These are phyloP conservation scores for Babesia gibsoni DNA, from an alignment of 169 alveolate genomes.

Conservation along the genomic window DNA sequence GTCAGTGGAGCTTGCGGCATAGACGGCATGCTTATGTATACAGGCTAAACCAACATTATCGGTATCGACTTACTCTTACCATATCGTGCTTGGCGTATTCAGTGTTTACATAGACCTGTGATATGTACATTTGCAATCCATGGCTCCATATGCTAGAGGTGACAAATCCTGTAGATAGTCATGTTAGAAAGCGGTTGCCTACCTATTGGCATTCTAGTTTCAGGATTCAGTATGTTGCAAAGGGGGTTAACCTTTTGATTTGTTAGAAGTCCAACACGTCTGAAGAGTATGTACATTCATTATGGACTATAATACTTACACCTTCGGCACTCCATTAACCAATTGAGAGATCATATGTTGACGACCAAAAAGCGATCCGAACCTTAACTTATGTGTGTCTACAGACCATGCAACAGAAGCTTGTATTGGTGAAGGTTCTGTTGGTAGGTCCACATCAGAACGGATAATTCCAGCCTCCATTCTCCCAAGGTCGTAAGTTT, in stretches of 20 bases:
- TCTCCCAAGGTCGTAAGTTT: constrained; percentile 67
- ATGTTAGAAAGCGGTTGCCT: too few relatives aligned
- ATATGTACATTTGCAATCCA: constrained; percentile 50
- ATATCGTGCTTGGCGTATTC: constrained; percentile 58
- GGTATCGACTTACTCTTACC: constrained; percentile 4
- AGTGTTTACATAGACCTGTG: constrained; percentile 51
- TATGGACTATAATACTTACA: constrained; percentile 17
- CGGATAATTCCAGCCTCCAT: constrained; percentile 73
- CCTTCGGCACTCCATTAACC: constrained; percentile 39
- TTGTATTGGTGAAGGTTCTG: constrained; percentile 69
- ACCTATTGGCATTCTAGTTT: constrained; percentile 60
- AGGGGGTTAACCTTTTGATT: neutral
- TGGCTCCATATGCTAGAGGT: constrained; percentile 56
- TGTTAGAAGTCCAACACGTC: constrained; percentile 55
- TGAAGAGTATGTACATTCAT: neutral
- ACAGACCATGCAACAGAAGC: constrained; percentile 74
- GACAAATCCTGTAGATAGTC: constrained; percentile 20
- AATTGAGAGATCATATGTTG: constrained; percentile 41
- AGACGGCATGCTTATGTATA: constrained; percentile 27
- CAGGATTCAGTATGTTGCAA: constrained; percentile 23
- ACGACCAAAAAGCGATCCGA: constrained; percentile 63
- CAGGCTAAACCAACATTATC: constrained; percentile 21
- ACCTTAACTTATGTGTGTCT: constrained; percentile 63
- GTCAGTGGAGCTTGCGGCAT: constrained; percentile 30
- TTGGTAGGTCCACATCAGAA: constrained; percentile 66